Evolutionary conservation across 495 filamentous ascomycete genomes (phyloP), one percentile per base, ranked within the genome.

Genomic region (Pseudotulostoma volvatum): DNA sequence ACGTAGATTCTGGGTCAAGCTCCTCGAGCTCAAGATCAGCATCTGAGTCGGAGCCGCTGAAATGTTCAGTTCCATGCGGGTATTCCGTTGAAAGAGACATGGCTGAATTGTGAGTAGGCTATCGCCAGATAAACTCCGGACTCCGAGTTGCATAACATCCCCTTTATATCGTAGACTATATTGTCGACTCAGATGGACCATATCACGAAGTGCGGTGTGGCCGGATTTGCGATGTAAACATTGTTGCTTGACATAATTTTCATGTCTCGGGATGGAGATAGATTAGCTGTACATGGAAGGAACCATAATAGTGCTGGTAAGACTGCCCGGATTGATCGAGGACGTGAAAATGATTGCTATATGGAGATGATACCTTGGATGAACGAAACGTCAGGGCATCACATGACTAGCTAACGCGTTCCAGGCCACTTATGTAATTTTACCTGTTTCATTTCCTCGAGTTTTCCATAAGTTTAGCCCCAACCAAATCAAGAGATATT

Each of bases 21-120:
- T 85, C 81, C 47, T 84, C 68, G 37, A 76, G 48, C 42, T 85
- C 77, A 36, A 84, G 62, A 43, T 72, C 68, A 33, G 64, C 55
- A 32, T 83, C 81, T 13, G 58, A 59, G 18, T 51, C 61, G 1
- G 58, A 59, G 39, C 56, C 56, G 39, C 42, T 49, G 21, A 53
- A 39, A 18, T 47, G 46, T 18, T 53, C 55, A 32, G 52, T 45
- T 23, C 55, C 53, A 38, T 60, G 57, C 34, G 55, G 34, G 42
- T 67, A 66, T 9, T 64, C 60, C 39, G 50, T 42, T 31, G 60
- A 60, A 15, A 59, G 55, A 47, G 56, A 52, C 61, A 65, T 45
- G 14, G 37, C 5, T 30, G 21, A 5, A 34, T 5, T 34, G 13
- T n/a, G 13, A 18, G 33, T 5, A 28, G 23, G 23, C 36, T 21